These are phyloP conservation scores for Lachancea mirantina DNA, from an alignment of 805 yeast genomes.

Conservation along the genomic window DNA sequence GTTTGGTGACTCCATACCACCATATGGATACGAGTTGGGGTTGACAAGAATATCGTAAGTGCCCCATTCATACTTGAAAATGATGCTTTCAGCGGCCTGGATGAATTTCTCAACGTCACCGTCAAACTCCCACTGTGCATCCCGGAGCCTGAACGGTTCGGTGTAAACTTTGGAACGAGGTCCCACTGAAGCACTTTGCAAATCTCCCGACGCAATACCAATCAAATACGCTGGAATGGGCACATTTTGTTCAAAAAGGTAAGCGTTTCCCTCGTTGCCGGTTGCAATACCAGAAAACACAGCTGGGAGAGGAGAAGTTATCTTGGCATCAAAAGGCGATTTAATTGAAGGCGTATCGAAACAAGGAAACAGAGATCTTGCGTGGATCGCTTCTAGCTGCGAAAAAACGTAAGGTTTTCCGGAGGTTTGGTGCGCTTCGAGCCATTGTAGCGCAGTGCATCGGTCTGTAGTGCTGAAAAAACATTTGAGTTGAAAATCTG, in stretches of 20 bases:
- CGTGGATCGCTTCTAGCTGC: slow-evolving; percentile 88
- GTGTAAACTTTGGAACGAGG: slow-evolving; percentile 80
- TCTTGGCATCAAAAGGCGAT: slow-evolving; percentile 50
- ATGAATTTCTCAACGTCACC: slow-evolving; percentile 77
- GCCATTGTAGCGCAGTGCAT: slow-evolving; percentile 84
- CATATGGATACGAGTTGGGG: slow-evolving; percentile 75
- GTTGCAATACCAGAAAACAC: slow-evolving; percentile 61
- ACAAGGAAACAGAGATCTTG: slow-evolving; percentile 79
- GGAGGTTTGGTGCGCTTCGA: slow-evolving; percentile 64
- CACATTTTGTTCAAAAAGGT: slow-evolving; percentile 59
- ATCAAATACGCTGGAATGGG: slow-evolving; percentile 83
- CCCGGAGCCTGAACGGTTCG: slow-evolving; percentile 61
- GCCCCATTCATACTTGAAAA: slow-evolving; percentile 79
- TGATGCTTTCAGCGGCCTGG: slow-evolving; percentile 60
- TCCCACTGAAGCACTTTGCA: slow-evolving; percentile 61
- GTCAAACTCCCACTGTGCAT: slow-evolving; percentile 73
- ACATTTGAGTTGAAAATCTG: slow-evolving; percentile 32
- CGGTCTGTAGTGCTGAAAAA: slow-evolving; percentile 62
- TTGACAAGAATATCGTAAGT: slow-evolving; percentile 73
- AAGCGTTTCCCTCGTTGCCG: slow-evolving; percentile 24
- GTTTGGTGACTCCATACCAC: slow-evolving; percentile 94
- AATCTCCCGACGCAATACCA: slow-evolving; percentile 80
- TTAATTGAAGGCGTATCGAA: slow-evolving; percentile 88
- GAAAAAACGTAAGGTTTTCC: slow-evolving; percentile 70
- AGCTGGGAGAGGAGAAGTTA: slow-evolving; percentile 59